Base-by-base conservation (phyloP, 306 rosid species). In the Carpinus viminea region DNA sequence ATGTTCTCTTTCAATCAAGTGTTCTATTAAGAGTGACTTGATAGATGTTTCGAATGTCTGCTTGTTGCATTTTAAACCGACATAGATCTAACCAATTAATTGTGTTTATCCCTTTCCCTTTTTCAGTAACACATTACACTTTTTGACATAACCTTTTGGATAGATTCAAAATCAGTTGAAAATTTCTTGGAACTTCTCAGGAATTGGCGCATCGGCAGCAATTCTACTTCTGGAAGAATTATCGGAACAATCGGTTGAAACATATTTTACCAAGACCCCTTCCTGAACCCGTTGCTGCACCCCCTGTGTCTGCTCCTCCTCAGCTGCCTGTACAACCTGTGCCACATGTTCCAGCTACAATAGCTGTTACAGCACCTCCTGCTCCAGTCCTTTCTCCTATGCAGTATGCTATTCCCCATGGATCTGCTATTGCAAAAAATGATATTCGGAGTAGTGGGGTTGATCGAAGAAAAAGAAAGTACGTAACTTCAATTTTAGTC, bases 161-260 rank as follows among this genome's bases (percentile, higher is more conserved):
- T 55, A 52, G 41, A 64, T 34, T 78, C 53, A 24, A 21, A 34
- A 17, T 60, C 24, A 36, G 47, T 55, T 59, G 8, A 18, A 45
- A 45, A 72, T 52, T 65, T 53, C 73, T 50, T 81, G 73, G 71
- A 6, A 47, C 24, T 41, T 82, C 53, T 50, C 74, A 95, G 99
- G 98, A 95, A 86, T 85, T 95, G 84, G 90, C 93, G 18, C 99
- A 95, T 76, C 85, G 99, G 79, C 99, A 95, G 82, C 99, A 95
- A 79, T 95, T 95, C 83, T 95, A 93, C 85, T 95, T 85, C 85
- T 95, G 99, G 99, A 95, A 93, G 91, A 95, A 95, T 82, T 95
- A 95, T 50, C 80, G 99, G 81, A 91, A 89, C 90, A 95, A 93
- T 74, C 87, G 97, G 59, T 84, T 95, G 66, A 95, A 95, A 78